A percentile compares a stretch with the other conserved stretches of the same genome.
These are phyloP conservation scores for Penicillium expansum DNA, from an alignment of 2,329 filamentous ascomycete species.

Conservation along the genomic window DNA sequence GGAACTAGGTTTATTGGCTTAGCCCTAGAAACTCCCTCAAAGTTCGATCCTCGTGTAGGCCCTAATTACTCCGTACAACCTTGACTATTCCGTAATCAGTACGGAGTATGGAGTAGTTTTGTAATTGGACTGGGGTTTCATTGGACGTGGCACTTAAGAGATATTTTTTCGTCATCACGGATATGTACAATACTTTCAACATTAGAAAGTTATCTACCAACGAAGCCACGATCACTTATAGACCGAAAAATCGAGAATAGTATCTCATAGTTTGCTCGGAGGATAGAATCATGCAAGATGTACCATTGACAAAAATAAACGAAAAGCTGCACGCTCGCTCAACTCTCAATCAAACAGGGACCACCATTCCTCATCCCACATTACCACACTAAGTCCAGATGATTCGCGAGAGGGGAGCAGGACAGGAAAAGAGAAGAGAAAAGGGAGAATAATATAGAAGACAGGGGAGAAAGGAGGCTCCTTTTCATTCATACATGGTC, in stretches of 20 bases:
- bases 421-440: slow-evolving; percentile 9
- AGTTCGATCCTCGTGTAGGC: neutral
- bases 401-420: slow-evolving; percentile 1
- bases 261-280: neutral
- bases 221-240: neutral
- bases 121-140: neutral
- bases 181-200: neutral
- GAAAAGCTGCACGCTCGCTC: slow-evolving; percentile 25
- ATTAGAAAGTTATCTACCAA: neutral
- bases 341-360: slow-evolving; percentile 20
- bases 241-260: neutral
- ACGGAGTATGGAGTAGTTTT: neutral
- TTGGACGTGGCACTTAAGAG: neutral
- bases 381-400: slow-evolving; percentile 19
- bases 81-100: neutral
- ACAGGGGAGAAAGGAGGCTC: slow-evolving; percentile 8
- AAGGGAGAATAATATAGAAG: slow-evolving; percentile 9
- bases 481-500: slow-evolving; percentile 20
- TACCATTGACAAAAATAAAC: slow-evolving; percentile 15
- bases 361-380: slow-evolving; percentile 18
- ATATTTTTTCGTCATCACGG: neutral
- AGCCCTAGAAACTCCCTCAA: neutral
- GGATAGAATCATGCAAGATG: slow-evolving; percentile 19
- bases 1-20: neutral
- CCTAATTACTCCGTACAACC: neutral